Evolutionary conservation across 495 filamentous ascomycete species (phyloP), one percentile per base, ranked within the genome.

Genomic region (Parachaetomium inaequale): DNA sequence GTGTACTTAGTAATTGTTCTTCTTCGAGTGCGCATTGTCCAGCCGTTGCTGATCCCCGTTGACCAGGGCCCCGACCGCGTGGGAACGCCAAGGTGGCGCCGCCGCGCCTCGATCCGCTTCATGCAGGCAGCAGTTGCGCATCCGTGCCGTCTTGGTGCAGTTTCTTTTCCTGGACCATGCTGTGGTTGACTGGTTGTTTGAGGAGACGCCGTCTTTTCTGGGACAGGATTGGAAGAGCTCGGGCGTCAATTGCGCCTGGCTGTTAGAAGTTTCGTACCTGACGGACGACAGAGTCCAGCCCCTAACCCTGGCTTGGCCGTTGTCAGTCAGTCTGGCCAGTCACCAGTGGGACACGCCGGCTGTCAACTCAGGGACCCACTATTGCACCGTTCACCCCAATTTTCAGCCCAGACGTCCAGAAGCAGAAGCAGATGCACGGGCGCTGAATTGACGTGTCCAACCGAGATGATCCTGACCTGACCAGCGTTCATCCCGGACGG

Each of bases 391-490:
- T 46, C 43, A 32, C 26, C 28, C 26, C 12, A 3, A 7, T 51
- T 51, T 36, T 7, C 31, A 6, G 7, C 19, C 12, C 4, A n/a
- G 19, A 23, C 32, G 31, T 10, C 51, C 12, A 25, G n/a, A 32
- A 52, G 47, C 47, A 50, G 25, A 54, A n/a, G n/a, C n/a, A n/a
- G n/a, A n/a, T n/a, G 46, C 10, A 17, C 46, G 17, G 51, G 14
- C 54, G 28, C 25, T 45, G 25, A 45, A 45, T 45, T 31, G 36
- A 57, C 32, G 5, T 34, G 23, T 23, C 28, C 34, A 58, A 58
- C 55, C 55, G 55, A 58, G 55, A 58, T 47, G 42, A 58, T 58
- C 55, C 42, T 58, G 34, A 34, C 55, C 42, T 58, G 34, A 34
- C 49, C 55, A 58, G 28, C 8, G 28, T 23, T 47, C n/a, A 34